phyloP scores from a whole-genome alignment of 441 rosid species.

The Pelargonium cotyledonis region DNA sequence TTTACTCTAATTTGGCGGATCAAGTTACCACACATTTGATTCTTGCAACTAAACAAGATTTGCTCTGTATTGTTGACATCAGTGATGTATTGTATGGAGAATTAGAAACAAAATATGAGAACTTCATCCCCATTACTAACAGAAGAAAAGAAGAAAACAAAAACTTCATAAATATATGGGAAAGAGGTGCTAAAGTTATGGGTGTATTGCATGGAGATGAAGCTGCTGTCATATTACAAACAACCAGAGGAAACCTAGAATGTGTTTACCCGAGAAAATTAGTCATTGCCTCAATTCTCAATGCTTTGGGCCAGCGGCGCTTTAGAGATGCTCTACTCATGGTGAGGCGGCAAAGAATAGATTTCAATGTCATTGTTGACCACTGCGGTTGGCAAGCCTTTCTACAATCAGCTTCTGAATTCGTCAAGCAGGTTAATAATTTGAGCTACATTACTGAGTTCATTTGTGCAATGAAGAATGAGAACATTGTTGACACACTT shows the following conservation, averaged over 20 bases:
- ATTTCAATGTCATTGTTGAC: conserved; percentile 80
- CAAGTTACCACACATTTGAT: conserved; percentile 69
- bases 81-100: conserved; percentile 56
- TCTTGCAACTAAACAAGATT: conserved; percentile 77
- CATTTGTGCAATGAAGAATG: conserved; percentile 76
- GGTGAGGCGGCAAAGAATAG: conserved; percentile 93
- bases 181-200: conserved; percentile 70
- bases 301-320: conserved; percentile 60
- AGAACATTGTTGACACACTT: conserved; percentile 60
- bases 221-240: conserved; percentile 75
- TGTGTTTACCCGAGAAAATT: conserved; percentile 86
- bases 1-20: conserved; percentile 65
- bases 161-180: conserved; percentile 73
- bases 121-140: conserved; percentile 37
- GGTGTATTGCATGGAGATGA: conserved; percentile 92
- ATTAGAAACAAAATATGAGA: conserved; percentile 42
- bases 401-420: conserved; percentile 61
- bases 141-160: conserved; percentile 55
- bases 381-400: conserved; percentile 77
- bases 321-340: conserved; percentile 73
- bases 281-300: conserved; percentile 64
- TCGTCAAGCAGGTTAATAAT: conserved; percentile 74
- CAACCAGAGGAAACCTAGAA: conserved; percentile 80
- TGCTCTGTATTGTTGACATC: conserved; percentile 68
- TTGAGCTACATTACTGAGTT: conserved; percentile 84